Evolutionary conservation across 1,139 yeast species (phyloP).

Genomic region (Casaregolazyma lundiana): DNA sequence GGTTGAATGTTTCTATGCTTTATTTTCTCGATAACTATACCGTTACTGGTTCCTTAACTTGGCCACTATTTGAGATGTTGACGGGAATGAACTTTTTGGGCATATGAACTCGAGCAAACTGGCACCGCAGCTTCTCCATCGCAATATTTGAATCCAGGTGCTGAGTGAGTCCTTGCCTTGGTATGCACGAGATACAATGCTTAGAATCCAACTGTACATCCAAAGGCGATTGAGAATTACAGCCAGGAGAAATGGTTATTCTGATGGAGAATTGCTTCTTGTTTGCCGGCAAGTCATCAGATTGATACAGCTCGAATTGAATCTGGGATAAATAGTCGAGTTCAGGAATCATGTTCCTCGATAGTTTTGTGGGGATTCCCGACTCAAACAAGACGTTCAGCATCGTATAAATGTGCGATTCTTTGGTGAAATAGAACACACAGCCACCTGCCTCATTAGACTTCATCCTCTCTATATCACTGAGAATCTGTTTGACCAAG

Average conservation of each 20-base stretch:
- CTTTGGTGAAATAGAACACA: slow-evolving; percentile 90
- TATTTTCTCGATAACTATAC: background rate
- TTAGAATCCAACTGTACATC: slow-evolving; percentile 95
- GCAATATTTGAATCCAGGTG: slow-evolving; percentile 92
- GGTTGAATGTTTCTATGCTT: background rate
- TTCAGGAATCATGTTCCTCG: slow-evolving; percentile 93
- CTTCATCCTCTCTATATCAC: slow-evolving; percentile 76
- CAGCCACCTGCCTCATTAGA: slow-evolving; percentile 76
- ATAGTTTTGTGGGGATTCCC: slow-evolving; percentile 90
- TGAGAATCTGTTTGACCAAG: slow-evolving; percentile 78
- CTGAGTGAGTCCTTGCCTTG: slow-evolving; percentile 81
- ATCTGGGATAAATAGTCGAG: slow-evolving; percentile 93
- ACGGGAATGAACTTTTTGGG: slow-evolving; percentile 56
- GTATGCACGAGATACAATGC: slow-evolving; percentile 95
- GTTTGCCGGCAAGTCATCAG: slow-evolving; percentile 48
- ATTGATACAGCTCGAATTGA: slow-evolving; percentile 87
- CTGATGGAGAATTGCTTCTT: slow-evolving; percentile 84
- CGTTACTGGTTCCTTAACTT: background rate
- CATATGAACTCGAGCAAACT: slow-evolving; percentile 80
- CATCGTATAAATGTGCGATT: slow-evolving; percentile 91
- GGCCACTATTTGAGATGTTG: slow-evolving; percentile 19
- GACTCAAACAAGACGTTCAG: slow-evolving; percentile 88
- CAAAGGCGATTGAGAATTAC: slow-evolving; percentile 95
- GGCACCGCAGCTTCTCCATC: slow-evolving; percentile 70
- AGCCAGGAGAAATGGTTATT: slow-evolving; percentile 90